Evolutionary conservation across 2,329 filamentous ascomycete genomes (phyloP).

Genomic region (Orbilia quercus): DNA sequence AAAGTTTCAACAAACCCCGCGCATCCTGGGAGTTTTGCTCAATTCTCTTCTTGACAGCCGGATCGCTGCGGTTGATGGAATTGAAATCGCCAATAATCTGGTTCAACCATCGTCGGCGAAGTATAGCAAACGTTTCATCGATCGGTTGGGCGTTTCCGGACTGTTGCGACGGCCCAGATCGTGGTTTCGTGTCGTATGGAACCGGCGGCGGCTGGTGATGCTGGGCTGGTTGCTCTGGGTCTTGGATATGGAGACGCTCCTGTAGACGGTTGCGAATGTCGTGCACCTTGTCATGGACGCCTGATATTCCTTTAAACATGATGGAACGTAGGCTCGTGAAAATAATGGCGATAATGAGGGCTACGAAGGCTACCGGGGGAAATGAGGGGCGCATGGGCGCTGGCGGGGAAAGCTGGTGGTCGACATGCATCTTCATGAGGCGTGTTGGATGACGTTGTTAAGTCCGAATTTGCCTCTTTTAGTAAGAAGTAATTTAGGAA

Average conservation of each 20-base stretch:
- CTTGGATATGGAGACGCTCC: background rate
- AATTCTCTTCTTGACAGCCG: conserved; percentile 4
- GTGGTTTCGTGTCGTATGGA: conserved; percentile 15
- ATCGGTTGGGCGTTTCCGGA: background rate
- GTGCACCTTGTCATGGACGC: conserved; percentile 14
- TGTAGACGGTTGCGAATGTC: conserved; percentile 11
- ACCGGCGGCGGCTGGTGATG: conserved; percentile 3
- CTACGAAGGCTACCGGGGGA: conserved; percentile 3
- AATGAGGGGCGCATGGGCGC: conserved; percentile 4
- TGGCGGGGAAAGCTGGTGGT: background rate
- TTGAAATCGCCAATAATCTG: conserved; percentile 33
- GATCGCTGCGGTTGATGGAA: background rate
- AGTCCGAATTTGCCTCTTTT: too few relatives aligned
- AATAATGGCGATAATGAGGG: background rate
- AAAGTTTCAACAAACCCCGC: background rate
- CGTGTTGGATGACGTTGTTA: background rate
- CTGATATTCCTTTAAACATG: conserved; percentile 16
- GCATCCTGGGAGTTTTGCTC: background rate
- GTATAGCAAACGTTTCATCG: conserved; percentile 21
- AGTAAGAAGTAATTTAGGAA: too few relatives aligned
- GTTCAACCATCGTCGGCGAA: conserved; percentile 31
- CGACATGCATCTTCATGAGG: background rate
- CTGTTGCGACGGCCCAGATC: background rate
- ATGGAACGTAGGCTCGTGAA: background rate
- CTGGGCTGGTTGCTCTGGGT: background rate